Percentiles rank a stretch among this genome's conserved stretches.
Evolutionary conservation across 108 stramenopile genomes (phyloP).

Genomic region (Schizochytrium sp.): DNA sequence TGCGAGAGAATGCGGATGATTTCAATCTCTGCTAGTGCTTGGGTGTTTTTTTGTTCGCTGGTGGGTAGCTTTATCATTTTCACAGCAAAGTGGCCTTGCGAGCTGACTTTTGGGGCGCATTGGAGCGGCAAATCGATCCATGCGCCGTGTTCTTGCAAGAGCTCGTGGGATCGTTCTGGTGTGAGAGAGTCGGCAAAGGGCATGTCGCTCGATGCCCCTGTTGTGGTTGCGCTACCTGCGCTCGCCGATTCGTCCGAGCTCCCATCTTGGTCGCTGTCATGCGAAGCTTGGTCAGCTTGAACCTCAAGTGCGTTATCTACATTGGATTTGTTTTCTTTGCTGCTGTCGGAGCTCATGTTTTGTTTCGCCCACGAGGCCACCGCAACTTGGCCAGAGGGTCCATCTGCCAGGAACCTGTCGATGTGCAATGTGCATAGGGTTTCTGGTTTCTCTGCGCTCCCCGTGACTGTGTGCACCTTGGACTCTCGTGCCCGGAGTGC

Average conservation of each 20-base stretch:
- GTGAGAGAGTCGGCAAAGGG: neutral
- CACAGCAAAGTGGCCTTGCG: neutral
- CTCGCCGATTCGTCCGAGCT: neutral
- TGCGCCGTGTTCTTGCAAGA: neutral
- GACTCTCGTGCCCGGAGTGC: neutral
- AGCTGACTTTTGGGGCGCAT: neutral
- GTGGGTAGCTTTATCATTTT: neutral
- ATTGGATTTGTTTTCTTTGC: no score
- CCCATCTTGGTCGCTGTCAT: no score
- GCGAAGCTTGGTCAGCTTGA: no score
- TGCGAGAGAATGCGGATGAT: neutral
- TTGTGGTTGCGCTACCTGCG: neutral
- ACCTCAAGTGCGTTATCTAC: no score
- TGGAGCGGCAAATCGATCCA: neutral
- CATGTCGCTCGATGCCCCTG: neutral
- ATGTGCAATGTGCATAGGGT: neutral
- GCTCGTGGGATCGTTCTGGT: neutral
- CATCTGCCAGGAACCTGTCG: neutral
- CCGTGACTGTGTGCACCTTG: neutral
- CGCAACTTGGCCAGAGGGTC: neutral
- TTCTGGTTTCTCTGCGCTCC: neutral
- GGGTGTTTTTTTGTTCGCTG: neutral
- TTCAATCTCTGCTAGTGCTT: neutral
- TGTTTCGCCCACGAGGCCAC: neutral
- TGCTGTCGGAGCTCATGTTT: no score